These are phyloP conservation scores for Termitomyces titanicus DNA, from an alignment of 768 basidiomycete species.

Conservation along the genomic window DNA sequence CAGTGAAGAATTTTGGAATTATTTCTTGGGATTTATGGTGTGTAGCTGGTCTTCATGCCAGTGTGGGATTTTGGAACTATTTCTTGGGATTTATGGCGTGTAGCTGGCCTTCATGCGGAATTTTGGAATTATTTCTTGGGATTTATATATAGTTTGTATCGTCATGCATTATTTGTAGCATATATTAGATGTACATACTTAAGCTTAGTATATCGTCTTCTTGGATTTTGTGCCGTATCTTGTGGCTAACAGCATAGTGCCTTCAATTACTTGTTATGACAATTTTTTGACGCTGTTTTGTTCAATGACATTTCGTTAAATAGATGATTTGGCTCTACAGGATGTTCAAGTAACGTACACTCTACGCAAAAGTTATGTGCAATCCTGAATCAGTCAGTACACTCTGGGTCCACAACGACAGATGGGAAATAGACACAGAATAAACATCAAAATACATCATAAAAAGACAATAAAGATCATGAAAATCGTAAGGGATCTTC, in stretches of 20 bases:
- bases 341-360: constrained; percentile 11
- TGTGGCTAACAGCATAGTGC: not conserved
- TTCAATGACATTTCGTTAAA: too few relatives aligned
- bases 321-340: constrained; percentile 6
- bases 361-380: constrained; percentile 10
- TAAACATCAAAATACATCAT: not conserved
- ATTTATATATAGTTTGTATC: too few relatives aligned
- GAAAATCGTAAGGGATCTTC: constrained; percentile 1
- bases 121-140: not conserved
- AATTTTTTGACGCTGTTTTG: not conserved
- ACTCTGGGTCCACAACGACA: not conserved
- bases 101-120: too few relatives aligned
- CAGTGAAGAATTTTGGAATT: not conserved
- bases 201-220: not conserved
- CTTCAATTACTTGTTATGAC: not conserved
- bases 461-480: constrained; percentile 4
- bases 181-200: not conserved
- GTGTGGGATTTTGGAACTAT: too few relatives aligned
- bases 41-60: too few relatives aligned
- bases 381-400: not conserved
- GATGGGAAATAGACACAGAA: not conserved
- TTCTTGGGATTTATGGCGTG: too few relatives aligned
- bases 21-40: too few relatives aligned
- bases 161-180: not conserved
- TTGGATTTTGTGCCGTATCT: not conserved